phyloP scores from a whole-genome alignment of 106 monocot genomes.

The Phalaenopsis aphrodite region DNA sequence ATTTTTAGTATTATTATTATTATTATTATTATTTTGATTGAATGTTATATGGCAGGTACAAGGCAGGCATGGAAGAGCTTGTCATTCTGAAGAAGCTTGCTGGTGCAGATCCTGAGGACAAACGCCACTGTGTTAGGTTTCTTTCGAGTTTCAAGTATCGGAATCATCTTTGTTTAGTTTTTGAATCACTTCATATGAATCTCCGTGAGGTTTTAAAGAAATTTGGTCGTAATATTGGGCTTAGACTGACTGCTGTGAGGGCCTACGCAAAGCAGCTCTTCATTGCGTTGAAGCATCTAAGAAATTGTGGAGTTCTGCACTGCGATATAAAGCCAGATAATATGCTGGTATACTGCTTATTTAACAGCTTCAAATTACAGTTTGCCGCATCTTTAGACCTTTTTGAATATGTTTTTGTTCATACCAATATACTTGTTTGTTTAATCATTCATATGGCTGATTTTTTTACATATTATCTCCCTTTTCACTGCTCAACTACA shows the following conservation, averaged over 20 bases:
- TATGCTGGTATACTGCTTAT: constrained; percentile 71
- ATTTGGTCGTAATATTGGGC: constrained; percentile 99
- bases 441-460: background rate
- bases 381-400: background rate
- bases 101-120: constrained; percentile 89
- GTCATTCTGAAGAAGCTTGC: constrained; percentile 75
- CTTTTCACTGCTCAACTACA: background rate
- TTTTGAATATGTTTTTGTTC: background rate
- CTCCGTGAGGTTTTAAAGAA: constrained; percentile 99
- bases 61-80: constrained; percentile 81
- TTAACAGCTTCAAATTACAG: background rate
- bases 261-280: constrained; percentile 99
- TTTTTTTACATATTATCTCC: background rate
- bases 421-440: background rate
- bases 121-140: constrained; percentile 96
- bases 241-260: constrained; percentile 98
- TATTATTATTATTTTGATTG: background rate
- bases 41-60: constrained; percentile 55
- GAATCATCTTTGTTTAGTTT: constrained; percentile 99
- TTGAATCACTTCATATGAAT: constrained; percentile 99
- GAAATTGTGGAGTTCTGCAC: constrained; percentile 88
- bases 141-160: constrained; percentile 98
- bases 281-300: constrained; percentile 96
- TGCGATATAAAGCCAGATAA: constrained; percentile 99
- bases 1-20: background rate